Evolutionary conservation across 768 basidiomycete species (phyloP), one percentile per base, ranked within the genome.

Genomic region (Boletus rex-veris): DNA sequence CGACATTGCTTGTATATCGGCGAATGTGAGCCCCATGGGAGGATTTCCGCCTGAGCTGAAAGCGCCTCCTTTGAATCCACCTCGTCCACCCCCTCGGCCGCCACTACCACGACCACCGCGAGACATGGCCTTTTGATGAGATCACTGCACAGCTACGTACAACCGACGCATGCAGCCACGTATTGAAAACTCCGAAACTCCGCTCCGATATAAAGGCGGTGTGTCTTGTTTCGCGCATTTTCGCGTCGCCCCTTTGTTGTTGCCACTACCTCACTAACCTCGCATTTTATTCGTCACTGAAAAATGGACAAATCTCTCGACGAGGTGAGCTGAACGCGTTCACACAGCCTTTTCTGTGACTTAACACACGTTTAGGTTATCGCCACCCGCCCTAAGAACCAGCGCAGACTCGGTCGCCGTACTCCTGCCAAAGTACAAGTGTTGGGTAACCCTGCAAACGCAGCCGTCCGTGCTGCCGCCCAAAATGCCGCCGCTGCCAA

Each of bases 241-340:
- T 61, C 37, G 58, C 45, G 62, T 71, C 52, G 58, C 70, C 68
- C 68, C 62, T 68, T 54, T 59, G 58, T 60, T 42, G 48, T 51
- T 68, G 61, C 66, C 56, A 63, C 63, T 64, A 58, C 42, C 46
- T 56, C 54, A 26, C 31, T 11, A 12, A 46, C 19, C 38, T 40
- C 36, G 26, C 28, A 7, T 36, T 30, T 38, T 19, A 16, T 28
- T 47, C 41, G 12, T 26, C 6, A 53, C 33, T 40, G 36, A 58
- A 71, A 67, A 89, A 50, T 92, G 86, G 89, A 92, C 74, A 87
- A 88, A 74, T 80, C 87, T 64, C 86, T 92, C 55, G 90, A 92
- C 69, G 86, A 91, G 54, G 90, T 92, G 19, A 81, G 75, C 31
- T n/a, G 12, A 48, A 50, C 46, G 45, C 33, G 55, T 42, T 10